These are phyloP conservation scores for Oryza glaberrima DNA, from an alignment of 176 grass and related monocot species.

Conservation along the genomic window DNA sequence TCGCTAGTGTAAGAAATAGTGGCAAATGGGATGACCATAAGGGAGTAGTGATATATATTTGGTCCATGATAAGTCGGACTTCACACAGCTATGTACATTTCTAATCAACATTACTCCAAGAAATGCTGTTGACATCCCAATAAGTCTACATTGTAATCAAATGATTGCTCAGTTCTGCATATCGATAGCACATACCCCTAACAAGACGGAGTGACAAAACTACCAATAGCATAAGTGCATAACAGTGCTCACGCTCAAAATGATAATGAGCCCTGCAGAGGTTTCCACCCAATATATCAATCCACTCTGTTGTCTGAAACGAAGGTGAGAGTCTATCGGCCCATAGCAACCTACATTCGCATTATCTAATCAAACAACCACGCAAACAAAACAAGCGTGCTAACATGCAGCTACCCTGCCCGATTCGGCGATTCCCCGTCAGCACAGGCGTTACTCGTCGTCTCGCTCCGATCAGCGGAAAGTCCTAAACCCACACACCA, in stretches of 20 bases:
- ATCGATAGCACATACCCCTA: neutral
- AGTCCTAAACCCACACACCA: neutral
- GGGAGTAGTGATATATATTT: neutral
- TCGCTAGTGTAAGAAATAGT: neutral
- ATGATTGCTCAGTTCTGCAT: neutral
- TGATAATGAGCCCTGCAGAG: neutral
- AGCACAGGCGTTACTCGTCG: neutral
- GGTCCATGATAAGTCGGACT: neutral
- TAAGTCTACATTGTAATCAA: neutral
- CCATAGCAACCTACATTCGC: neutral
- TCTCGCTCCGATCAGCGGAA: slow-evolving; percentile 5
- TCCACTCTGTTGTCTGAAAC: neutral
- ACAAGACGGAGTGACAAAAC: neutral
- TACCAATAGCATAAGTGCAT: neutral
- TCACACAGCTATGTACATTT: slow-evolving; percentile 9
- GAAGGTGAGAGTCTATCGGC: neutral
- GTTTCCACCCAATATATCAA: neutral
- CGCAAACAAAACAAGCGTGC: neutral
- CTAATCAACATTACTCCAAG: neutral
- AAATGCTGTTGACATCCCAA: neutral
- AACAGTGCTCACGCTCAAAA: neutral
- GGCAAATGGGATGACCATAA: neutral
- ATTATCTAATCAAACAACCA: neutral
- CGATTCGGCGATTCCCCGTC: neutral
- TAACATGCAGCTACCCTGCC: neutral